Conservation (phyloP, 73 alveolate genomes). For the Paraurostyla sp. region DNA sequence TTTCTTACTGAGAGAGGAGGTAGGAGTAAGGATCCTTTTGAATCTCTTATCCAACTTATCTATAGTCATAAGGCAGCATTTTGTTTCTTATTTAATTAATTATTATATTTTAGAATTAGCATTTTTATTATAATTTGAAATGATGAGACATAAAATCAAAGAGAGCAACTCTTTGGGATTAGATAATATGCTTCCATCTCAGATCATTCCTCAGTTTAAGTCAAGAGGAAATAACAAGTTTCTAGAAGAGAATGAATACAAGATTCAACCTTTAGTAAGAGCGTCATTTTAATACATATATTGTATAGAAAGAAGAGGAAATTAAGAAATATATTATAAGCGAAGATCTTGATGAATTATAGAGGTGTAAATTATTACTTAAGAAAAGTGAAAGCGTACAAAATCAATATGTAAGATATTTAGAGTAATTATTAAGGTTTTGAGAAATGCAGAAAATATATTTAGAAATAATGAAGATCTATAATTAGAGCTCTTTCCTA, state of each 20-base stretch:
- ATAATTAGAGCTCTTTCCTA: conserved; percentile 22
- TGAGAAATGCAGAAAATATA: conserved; percentile 37
- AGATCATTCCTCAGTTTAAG: neutral
- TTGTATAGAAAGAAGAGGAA: conserved; percentile 57
- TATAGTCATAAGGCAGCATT: neutral
- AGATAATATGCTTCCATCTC: too few relatives aligned
- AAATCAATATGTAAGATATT: conserved; percentile 4
- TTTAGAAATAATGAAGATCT: conserved; percentile 36
- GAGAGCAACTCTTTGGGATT: neutral
- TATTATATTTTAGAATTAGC: neutral
- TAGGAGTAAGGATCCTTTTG: conserved; percentile 62
- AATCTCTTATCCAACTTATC: conserved; percentile 26
- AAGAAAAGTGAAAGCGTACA: conserved; percentile 13
- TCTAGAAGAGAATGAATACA: conserved; percentile 19
- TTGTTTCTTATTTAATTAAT: neutral
- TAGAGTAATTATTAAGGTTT: neutral
- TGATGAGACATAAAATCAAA: neutral
- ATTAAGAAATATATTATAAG: conserved; percentile 48
- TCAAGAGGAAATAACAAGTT: neutral
- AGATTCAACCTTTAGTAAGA: neutral
- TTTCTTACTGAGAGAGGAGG: conserved; percentile 19
- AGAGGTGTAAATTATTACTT: conserved; percentile 53
- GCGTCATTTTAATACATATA: too few relatives aligned
- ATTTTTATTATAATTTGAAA: neutral
- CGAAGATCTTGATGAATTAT: conserved; percentile 55